phyloP scores from a whole-genome alignment of 2,329 filamentous ascomycete genomes.

The Trichoderma koningii region DNA sequence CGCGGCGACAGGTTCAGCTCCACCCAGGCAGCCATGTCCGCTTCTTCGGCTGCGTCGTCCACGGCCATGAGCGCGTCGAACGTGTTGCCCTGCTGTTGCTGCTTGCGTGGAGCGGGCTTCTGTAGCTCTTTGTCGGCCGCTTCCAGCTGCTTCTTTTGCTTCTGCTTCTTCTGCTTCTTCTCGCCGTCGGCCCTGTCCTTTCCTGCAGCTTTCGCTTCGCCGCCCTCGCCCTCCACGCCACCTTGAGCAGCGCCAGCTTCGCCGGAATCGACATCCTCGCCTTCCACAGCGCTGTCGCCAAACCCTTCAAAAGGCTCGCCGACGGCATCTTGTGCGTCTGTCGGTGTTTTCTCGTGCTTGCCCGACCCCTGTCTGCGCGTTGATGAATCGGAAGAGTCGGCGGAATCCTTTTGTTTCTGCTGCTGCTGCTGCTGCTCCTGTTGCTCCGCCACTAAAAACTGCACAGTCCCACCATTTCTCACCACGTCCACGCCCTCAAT shows the following conservation, averaged over 20 bases:
- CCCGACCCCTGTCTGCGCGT: conserved; percentile 20
- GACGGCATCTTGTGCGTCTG: conserved; percentile 35
- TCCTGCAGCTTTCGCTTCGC: conserved; percentile 38
- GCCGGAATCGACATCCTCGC: conserved; percentile 38
- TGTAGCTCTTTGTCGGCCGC: conserved; percentile 42
- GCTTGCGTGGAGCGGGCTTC: conserved; percentile 43
- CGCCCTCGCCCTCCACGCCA: conserved; percentile 37
- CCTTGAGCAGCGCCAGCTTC: conserved; percentile 39
- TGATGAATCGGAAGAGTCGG: conserved; percentile 31
- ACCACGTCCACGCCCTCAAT: conserved; percentile 90
- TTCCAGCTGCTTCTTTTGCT: conserved; percentile 36
- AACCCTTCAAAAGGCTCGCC: conserved; percentile 68
- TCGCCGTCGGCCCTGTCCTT: conserved; percentile 36
- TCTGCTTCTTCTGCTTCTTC: conserved; percentile 34
- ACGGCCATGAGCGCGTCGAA: conserved; percentile 59
- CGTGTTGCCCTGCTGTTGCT: conserved; percentile 42
- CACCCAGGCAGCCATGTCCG: conserved; percentile 75
- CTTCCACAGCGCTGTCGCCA: conserved; percentile 50
- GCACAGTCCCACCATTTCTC: conserved; percentile 59
- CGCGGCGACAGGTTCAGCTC: conserved; percentile 70
- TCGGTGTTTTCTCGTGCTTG: neutral
- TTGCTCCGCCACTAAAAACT: conserved; percentile 52
- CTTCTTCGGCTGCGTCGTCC: conserved; percentile 56
- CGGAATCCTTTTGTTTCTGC: conserved; percentile 25
- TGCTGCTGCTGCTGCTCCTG: conserved; percentile 27